Evolutionary conservation across 1,139 yeast species (phyloP).

Genomic region (Yamadazyma conglobata): DNA sequence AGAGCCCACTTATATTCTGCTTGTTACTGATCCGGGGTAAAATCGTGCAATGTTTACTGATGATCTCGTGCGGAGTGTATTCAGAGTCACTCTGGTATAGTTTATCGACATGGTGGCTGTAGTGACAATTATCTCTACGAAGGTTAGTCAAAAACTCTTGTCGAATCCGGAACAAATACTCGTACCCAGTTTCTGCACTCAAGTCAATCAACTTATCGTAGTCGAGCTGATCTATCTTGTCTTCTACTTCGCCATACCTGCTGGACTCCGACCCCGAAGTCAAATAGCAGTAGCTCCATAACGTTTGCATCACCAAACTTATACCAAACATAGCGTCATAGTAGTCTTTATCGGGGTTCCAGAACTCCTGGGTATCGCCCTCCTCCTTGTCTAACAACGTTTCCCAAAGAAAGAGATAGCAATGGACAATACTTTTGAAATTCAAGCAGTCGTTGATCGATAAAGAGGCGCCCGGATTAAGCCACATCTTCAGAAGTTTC

Average conservation of each 20-base stretch:
- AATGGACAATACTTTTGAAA: conserved; percentile 53
- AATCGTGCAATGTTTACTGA: conserved; percentile 39
- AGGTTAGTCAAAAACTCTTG: conserved; percentile 26
- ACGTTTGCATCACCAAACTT: conserved; percentile 44
- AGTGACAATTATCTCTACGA: conserved; percentile 19
- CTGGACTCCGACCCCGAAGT: conserved; percentile 39
- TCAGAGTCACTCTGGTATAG: conserved; percentile 8
- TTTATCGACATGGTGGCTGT: conserved; percentile 13
- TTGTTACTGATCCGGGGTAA: conserved; percentile 39
- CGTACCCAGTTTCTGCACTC: conserved; percentile 30
- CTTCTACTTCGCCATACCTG: conserved; percentile 23
- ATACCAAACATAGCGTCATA: conserved; percentile 42
- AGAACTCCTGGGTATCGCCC: conserved; percentile 31
- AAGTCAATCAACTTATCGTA: conserved; percentile 22
- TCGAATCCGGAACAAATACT: conserved; percentile 36
- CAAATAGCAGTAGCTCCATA: conserved; percentile 47
- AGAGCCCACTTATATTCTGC: conserved; percentile 53
- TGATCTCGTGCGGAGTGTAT: conserved; percentile 29
- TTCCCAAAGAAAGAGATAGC: conserved; percentile 61
- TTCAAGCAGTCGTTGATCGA: conserved; percentile 31
- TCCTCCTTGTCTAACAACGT: conserved; percentile 40
- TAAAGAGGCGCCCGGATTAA: conserved; percentile 16
- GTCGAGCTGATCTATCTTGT: conserved; percentile 9
- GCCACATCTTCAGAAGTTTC: conserved; percentile 51
- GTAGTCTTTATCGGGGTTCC: conserved; percentile 30